Evolutionary conservation across 306 rosid genomes (phyloP).

Genomic region (Betula pendula): DNA sequence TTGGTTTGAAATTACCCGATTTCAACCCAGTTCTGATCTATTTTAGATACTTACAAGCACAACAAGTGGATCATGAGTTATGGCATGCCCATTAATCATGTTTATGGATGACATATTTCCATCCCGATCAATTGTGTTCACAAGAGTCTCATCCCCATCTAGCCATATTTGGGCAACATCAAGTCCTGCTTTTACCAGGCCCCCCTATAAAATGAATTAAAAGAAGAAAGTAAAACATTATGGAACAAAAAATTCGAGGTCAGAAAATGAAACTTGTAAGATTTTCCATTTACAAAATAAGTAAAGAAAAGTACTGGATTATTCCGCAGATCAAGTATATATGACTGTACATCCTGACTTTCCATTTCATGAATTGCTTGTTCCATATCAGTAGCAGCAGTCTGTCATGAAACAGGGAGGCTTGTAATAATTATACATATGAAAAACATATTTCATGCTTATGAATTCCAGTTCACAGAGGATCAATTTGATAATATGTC

Average conservation of each 20-base stretch:
- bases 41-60: constrained; percentile 68
- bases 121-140: constrained; percentile 78
- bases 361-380: constrained; percentile 76
- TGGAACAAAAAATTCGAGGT: constrained; percentile 2
- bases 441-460: neutral
- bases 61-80: constrained; percentile 93
- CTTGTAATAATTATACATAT: constrained; percentile 3
- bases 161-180: constrained; percentile 97
- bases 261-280: neutral
- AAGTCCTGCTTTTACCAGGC: constrained; percentile 86
- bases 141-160: constrained; percentile 95
- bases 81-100: constrained; percentile 86
- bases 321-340: constrained; percentile 90
- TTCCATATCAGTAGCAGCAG: constrained; percentile 87
- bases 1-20: neutral
- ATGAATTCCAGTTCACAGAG: neutral
- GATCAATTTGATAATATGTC: neutral
- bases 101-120: constrained; percentile 80
- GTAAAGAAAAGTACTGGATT: constrained; percentile 63
- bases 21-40: neutral
- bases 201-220: constrained; percentile 63
- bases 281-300: constrained; percentile 7
- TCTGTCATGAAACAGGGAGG: constrained; percentile 41
- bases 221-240: constrained; percentile 7
- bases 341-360: constrained; percentile 83